These are phyloP conservation scores for Eutrema yunnanense DNA, from an alignment of 345 rosid genomes.

Conservation along the genomic window DNA sequence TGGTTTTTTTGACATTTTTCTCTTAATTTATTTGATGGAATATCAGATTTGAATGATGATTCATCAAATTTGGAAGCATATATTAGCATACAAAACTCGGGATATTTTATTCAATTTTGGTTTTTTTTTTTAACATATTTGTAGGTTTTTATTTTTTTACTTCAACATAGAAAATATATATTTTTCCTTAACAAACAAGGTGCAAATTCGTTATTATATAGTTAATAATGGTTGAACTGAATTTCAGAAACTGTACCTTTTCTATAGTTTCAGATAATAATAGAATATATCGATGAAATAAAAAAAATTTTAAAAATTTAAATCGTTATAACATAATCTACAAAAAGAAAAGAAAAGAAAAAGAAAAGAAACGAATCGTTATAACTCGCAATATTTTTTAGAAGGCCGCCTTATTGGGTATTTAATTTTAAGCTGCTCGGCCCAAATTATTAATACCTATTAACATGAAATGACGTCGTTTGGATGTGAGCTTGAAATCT, in stretches of 20 bases:
- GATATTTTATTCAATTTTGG: neutral
- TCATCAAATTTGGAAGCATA: neutral
- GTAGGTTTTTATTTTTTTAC: neutral
- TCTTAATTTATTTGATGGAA: neutral
- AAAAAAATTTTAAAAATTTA: neutral
- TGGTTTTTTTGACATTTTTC: too few species aligned
- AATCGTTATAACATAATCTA: neutral
- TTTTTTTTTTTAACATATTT: neutral
- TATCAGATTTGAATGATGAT: neutral
- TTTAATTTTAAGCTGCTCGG: neutral
- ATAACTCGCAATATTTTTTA: neutral
- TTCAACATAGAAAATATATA: too few species aligned
- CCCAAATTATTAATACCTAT: neutral
- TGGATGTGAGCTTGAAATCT: neutral
- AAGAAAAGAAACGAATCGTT: neutral
- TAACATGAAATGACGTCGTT: neutral
- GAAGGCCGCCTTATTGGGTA: neutral
- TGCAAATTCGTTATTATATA: neutral
- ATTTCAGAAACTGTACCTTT: neutral
- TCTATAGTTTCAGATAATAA: too few species aligned
- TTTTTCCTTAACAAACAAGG: neutral
- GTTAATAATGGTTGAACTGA: neutral
- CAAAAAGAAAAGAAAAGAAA: neutral
- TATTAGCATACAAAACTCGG: neutral
- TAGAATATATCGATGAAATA: too few species aligned